These are phyloP conservation scores for Didymella segeticola DNA, from an alignment of 2,329 filamentous ascomycete species.

Conservation along the genomic window DNA sequence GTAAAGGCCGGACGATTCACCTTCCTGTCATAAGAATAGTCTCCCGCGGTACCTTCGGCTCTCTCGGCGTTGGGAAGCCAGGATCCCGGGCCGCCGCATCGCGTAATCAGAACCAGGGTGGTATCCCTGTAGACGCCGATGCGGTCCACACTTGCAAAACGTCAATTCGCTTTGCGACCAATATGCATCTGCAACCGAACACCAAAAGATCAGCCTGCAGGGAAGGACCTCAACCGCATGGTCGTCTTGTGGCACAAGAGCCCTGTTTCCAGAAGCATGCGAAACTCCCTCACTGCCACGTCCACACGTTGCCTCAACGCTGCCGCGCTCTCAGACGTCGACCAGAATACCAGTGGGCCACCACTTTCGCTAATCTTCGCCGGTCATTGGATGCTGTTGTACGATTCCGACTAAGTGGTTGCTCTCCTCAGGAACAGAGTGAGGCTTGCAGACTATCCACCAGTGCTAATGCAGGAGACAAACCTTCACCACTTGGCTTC, in stretches of 20 bases:
- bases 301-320: not conserved
- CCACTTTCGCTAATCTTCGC: slow-evolving; percentile 4
- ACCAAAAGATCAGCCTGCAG: slow-evolving; percentile 1
- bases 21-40: slow-evolving; percentile 11
- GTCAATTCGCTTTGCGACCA: slow-evolving; percentile 2
- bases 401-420: not conserved
- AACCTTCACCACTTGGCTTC: slow-evolving; percentile 10
- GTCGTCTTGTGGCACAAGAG: not conserved
- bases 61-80: slow-evolving; percentile 1
- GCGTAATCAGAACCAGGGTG: not conserved
- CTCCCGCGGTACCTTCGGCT: not conserved
- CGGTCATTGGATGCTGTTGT: not conserved
- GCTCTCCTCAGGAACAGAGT: not conserved
- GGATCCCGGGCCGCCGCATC: slow-evolving; percentile 1
- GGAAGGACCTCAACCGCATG: not conserved
- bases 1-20: not conserved
- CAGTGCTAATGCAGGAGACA: not conserved
- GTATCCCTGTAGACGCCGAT: slow-evolving; percentile 1
- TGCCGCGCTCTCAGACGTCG: slow-evolving; percentile 1
- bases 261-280: slow-evolving; percentile 5
- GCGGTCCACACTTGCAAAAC: slow-evolving; percentile 8
- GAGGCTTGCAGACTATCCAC: slow-evolving; percentile 2
- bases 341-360: slow-evolving; percentile 6
- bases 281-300: slow-evolving; percentile 1
- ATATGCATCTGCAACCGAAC: not conserved